These are phyloP conservation scores for Chlamydomonas sp. DNA, from an alignment of 139 green algal species.

Conservation along the genomic window DNA sequence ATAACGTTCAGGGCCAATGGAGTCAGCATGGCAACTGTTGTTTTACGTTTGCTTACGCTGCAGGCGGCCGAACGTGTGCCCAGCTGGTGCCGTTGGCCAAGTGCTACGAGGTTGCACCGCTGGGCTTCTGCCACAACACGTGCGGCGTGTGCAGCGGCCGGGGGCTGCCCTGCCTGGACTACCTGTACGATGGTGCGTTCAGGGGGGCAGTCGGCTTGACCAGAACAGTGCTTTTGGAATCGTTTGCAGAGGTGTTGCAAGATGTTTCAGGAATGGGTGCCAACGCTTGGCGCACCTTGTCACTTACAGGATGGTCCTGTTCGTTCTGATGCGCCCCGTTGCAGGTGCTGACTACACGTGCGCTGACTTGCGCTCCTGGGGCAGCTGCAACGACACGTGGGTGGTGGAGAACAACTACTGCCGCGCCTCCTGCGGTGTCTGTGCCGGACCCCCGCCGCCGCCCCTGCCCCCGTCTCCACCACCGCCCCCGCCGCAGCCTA, in stretches of 20 bases:
- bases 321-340: neutral
- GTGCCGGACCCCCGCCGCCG: too few species aligned
- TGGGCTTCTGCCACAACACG: neutral
- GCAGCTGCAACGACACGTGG: neutral
- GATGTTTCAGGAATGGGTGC: neutral
- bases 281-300: neutral
- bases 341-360: neutral
- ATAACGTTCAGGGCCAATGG: too few species aligned
- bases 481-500: too few species aligned
- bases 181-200: neutral
- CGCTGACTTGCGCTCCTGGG: neutral
- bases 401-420: constrained; percentile 1
- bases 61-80: neutral
- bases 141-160: neutral
- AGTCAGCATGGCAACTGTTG: neutral
- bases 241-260: neutral
- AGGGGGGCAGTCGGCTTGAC: neutral
- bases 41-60: neutral
- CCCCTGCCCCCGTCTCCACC: too few species aligned
- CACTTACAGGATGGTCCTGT: neutral
- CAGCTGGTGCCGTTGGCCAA: neutral
- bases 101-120: neutral
- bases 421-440: neutral
- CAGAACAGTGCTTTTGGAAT: too few species aligned
- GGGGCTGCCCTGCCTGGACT: neutral